phyloP scores from a whole-genome alignment of 2,329 filamentous ascomycete species.

The Daldinia eschscholtzii region DNA sequence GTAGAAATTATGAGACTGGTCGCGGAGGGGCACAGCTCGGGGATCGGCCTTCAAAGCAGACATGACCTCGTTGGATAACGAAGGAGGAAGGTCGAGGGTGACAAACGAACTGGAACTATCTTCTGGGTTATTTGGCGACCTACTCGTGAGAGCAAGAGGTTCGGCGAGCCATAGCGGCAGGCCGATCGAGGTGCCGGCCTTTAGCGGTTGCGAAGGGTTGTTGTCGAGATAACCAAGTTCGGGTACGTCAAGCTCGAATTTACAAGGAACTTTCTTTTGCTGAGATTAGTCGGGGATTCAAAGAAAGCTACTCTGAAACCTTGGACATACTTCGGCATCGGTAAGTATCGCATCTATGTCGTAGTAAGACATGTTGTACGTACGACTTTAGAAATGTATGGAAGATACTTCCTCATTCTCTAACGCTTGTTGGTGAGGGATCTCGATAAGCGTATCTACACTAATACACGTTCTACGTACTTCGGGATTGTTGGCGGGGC shows the following conservation, averaged over 20 bases:
- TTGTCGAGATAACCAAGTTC: slow-evolving; percentile 91
- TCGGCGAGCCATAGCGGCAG: slow-evolving; percentile 95
- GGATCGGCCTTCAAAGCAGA: slow-evolving; percentile 94
- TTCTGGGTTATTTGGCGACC: slow-evolving; percentile 52
- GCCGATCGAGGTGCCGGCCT: slow-evolving; percentile 81
- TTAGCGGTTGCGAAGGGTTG: slow-evolving; percentile 77
- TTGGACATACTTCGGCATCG: slow-evolving; percentile 75
- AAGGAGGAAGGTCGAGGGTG: slow-evolving; percentile 83
- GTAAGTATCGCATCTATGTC: slow-evolving; percentile 87
- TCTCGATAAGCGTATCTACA: slow-evolving; percentile 9
- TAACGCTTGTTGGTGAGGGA: background rate
- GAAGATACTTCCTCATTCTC: slow-evolving; percentile 24
- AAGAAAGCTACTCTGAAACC: background rate
- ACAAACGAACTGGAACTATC: slow-evolving; percentile 70
- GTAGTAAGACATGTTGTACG: slow-evolving; percentile 77
- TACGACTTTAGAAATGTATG: slow-evolving; percentile 13
- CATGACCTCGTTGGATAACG: slow-evolving; percentile 82
- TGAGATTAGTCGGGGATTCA: slow-evolving; percentile 26
- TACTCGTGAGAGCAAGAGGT: slow-evolving; percentile 82
- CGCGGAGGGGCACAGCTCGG: slow-evolving; percentile 83
- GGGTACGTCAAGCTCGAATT: slow-evolving; percentile 90
- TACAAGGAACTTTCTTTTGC: slow-evolving; percentile 91
- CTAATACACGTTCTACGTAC: background rate
- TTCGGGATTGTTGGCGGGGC: background rate
- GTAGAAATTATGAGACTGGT: slow-evolving; percentile 90